Evolutionary conservation across 2,329 filamentous ascomycete genomes (phyloP).

Genomic region (Dothistroma pini): DNA sequence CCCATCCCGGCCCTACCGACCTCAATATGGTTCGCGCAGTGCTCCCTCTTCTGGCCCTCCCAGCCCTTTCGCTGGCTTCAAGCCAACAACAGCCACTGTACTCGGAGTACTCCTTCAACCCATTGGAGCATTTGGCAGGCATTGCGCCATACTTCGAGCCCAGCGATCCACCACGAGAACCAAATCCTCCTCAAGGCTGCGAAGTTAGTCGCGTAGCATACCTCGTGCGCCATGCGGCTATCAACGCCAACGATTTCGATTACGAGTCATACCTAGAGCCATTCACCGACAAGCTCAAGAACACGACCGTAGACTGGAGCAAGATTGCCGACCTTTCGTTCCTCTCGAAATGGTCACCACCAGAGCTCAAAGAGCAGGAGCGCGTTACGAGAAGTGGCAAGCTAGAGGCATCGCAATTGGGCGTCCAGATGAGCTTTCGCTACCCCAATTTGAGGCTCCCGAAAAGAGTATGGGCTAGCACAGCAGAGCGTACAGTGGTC

Average conservation of each 20-base stretch:
- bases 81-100: conserved; percentile 29
- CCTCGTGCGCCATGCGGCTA: conserved; percentile 50
- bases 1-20: background rate
- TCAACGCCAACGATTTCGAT: conserved; percentile 52
- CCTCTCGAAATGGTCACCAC: conserved; percentile 54
- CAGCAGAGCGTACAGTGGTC: conserved; percentile 58
- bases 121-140: conserved; percentile 49
- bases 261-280: conserved; percentile 51
- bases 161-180: conserved; percentile 45
- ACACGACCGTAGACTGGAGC: conserved; percentile 57
- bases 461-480: conserved; percentile 58
- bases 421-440: conserved; percentile 55
- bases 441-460: conserved; percentile 55
- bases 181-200: conserved; percentile 49
- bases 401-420: conserved; percentile 58
- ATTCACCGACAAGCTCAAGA: conserved; percentile 55
- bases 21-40: background rate
- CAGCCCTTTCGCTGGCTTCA: conserved; percentile 20
- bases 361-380: conserved; percentile 52
- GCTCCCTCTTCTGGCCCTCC: conserved; percentile 10
- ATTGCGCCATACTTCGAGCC: conserved; percentile 51
- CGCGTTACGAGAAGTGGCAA: conserved; percentile 60
- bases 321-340: conserved; percentile 55
- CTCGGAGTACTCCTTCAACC: conserved; percentile 43
- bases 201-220: conserved; percentile 49